Base-by-base conservation (phyloP, 2,329 filamentous ascomycete genomes). In the Penicillium capsulatum region DNA sequence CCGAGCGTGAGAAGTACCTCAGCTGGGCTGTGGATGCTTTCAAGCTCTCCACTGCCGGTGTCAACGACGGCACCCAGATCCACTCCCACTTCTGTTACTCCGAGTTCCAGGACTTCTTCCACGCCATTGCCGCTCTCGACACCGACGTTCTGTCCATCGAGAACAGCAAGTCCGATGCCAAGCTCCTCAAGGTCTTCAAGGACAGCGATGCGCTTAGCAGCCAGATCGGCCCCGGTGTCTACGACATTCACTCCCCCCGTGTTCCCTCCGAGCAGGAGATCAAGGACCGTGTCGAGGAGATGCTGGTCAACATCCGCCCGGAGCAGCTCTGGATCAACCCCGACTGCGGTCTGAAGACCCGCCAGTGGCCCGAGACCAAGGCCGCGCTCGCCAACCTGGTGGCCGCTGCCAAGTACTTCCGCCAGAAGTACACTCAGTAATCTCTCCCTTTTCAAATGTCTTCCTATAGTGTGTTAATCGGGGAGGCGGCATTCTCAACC, bases 11-110 rank as follows among this genome's bases (percentile, higher is more conserved):
- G 68, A 87, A 87, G 64, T 98, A 98, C 81, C 83, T 98, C 57
- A 76, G 84, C 60, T 98, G 92, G 92, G 92, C 92, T 47, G 92
- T 98, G 63, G 84, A 95, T 75, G 89, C 90, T 60, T 98, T 98
- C 89, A 89, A 87, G 69, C 87, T 98, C 56, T 83, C 91, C 54
- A 94, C 90, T 60, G 83, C 89, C 46, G 92, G 89, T 69, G 91
- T 98, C 47, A 75, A 89, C 74, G 88, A 98, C 72, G 86, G 84
- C 44, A 98, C 92, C 57, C 92, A 98, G 80, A 96, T 98, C 71
- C 92, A 98, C 84, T 96, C 90, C 51, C 92, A 98, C 80, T 98
- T 98, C 86, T 98, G 92, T 74, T 98, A 98, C 84, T 97, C 92
- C 37, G 92, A 98, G 80, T 98, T 98, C 87, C 92, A 98, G 77